A percentile compares a stretch with the other conserved stretches of the same genome.
These are phyloP conservation scores for Capsella bursapastoris DNA, from an alignment of 345 rosid genomes.

Conservation along the genomic window DNA sequence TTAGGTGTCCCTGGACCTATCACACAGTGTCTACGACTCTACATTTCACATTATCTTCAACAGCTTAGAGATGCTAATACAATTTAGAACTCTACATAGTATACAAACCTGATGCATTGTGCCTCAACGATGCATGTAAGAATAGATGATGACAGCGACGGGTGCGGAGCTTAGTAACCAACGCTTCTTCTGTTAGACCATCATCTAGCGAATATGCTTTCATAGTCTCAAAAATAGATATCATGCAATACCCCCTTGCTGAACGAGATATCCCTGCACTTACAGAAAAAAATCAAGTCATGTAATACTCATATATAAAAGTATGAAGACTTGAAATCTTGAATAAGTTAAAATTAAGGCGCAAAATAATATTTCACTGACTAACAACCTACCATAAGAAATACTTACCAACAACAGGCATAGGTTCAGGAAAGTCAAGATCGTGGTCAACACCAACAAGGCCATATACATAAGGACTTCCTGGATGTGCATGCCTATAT, in stretches of 20 bases:
- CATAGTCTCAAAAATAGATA: constrained; percentile 84
- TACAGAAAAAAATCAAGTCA: constrained; percentile 30
- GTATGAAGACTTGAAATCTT: not conserved
- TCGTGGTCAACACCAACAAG: constrained; percentile 96
- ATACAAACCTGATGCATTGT: constrained; percentile 78
- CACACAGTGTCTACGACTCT: no score
- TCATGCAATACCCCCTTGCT: constrained; percentile 87
- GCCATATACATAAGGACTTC: constrained; percentile 98
- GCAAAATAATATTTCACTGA: not conserved
- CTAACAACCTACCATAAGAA: constrained; percentile 5
- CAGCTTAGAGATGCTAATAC: not conserved
- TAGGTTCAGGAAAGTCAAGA: constrained; percentile 98
- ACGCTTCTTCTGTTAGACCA: constrained; percentile 92
- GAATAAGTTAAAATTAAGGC: not conserved
- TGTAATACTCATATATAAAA: not conserved
- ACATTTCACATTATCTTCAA: not conserved
- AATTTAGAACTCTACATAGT: not conserved
- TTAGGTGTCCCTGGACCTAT: no score
- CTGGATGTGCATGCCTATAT: constrained; percentile 98
- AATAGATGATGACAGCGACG: constrained; percentile 87
- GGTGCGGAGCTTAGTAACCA: constrained; percentile 89
- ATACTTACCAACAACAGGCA: constrained; percentile 89
- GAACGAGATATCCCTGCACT: constrained; percentile 82
- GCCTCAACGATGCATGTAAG: constrained; percentile 76
- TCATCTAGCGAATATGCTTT: constrained; percentile 89